Evolutionary conservation across 495 filamentous ascomycete species (phyloP), one percentile per base, ranked within the genome.

Genomic region (Neurospora terricola): DNA sequence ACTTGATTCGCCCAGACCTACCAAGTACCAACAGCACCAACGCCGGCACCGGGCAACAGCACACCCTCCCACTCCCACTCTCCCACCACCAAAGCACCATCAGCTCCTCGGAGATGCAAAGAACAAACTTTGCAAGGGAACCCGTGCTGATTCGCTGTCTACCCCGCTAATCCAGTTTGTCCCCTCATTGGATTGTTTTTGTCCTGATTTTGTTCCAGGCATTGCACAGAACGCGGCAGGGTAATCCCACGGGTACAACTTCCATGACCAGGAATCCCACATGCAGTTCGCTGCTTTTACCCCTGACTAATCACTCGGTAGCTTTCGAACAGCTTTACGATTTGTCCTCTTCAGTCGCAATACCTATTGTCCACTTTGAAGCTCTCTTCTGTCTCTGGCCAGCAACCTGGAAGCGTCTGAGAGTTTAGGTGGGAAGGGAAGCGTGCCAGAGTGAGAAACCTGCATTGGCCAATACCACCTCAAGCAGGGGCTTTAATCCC

Each of bases 81-180:
- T 62, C 54, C 54, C 54, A 66, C 54, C 54, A 66, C 27, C 54
- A 66, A 34, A 66, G 14, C 54, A 66, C 54, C 27, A 36, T 27
- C 54, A 34, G 54, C 74, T 79, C 81, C 80, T 82, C 77, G 80
- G 80, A 80, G 80, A 82, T 82, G 81, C 74, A 70, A 75, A 72
- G 74, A 59, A 34, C 54, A 34, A 66, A 34, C 6, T 66, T 66
- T 62, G 66, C 70, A 59, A 72, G 73, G 70, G 54, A 73, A 71
- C 21, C 72, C 38, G 70, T 37, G 39, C 48, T 48, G 69, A 68
- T 66, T 66, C 54, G 54, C 27, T 66, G 54, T 62, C 27, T 62
- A 62, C 54, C 54, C 54, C 54, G 54, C 54, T 18, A 62, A 34
- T 62, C 1, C 27, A 34, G 54, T 14, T 16, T 30, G 54, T 62